These are phyloP conservation scores for Xylariales sp. DNA, from an alignment of 2,329 filamentous ascomycete genomes.

Conservation along the genomic window DNA sequence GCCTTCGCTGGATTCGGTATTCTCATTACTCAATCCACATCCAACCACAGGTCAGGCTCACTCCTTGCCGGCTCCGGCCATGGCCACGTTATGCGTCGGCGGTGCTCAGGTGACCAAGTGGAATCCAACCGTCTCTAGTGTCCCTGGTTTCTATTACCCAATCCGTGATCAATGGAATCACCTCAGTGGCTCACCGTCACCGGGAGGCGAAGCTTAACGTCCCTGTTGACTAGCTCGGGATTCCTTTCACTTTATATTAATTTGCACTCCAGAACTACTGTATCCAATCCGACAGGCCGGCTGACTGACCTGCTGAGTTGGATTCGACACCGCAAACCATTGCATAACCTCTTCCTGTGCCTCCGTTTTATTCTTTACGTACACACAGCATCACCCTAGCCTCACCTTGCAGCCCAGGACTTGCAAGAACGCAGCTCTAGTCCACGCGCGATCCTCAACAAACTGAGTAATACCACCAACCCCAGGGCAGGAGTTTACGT, in stretches of 20 bases:
- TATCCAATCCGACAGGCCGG: no score
- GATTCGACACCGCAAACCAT: no score
- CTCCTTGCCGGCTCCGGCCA: constrained; percentile 11
- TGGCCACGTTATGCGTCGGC: constrained; percentile 14
- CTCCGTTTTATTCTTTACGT: not conserved
- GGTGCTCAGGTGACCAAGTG: constrained; percentile 32
- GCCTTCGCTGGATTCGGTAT: not conserved
- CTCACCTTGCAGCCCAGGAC: constrained; percentile 1
- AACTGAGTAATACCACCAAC: constrained; percentile 5
- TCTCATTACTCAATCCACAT: constrained; percentile 10
- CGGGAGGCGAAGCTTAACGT: constrained; percentile 3
- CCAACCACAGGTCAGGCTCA: constrained; percentile 6
- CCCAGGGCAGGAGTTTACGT: no score
- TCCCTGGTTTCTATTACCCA: constrained; percentile 46
- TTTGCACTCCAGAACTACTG: no score
- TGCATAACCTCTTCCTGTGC: no score
- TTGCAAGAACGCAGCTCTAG: constrained; percentile 2
- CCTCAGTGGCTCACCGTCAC: constrained; percentile 6
- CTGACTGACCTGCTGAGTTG: no score
- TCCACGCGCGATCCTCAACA: not conserved
- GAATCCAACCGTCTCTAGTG: constrained; percentile 19
- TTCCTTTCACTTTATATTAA: no score
- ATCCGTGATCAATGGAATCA: constrained; percentile 28
- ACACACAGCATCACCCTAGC: not conserved
- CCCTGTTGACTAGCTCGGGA: no score